Percentiles rank a stretch among this genome's conserved stretches.
Evolutionary conservation across 2,329 filamentous ascomycete genomes (phyloP).

Genomic region (Didymosphaeria variabile): DNA sequence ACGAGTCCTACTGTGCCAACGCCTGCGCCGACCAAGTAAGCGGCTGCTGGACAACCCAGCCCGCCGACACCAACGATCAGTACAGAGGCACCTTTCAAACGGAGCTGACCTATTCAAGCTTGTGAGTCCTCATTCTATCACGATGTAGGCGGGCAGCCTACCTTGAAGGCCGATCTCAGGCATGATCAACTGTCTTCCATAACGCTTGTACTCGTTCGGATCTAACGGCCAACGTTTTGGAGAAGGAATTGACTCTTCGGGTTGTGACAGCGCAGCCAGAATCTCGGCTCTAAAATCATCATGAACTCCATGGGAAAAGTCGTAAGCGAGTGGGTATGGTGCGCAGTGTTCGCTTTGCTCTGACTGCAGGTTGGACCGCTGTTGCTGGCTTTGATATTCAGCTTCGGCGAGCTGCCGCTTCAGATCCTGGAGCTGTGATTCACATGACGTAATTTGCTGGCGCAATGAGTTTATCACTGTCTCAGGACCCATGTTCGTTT

Average conservation of each 20-base stretch:
- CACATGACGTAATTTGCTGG: conserved; percentile 54
- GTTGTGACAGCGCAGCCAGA: conserved; percentile 46
- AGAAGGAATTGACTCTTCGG: conserved; percentile 18
- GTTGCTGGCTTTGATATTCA: conserved; percentile 44
- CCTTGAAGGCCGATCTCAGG: conserved; percentile 80
- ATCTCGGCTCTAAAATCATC: conserved; percentile 55
- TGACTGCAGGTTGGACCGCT: conserved; percentile 29
- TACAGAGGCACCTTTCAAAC: conserved; percentile 73
- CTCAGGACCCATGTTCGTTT: conserved; percentile 32
- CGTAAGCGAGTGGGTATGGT: conserved; percentile 41
- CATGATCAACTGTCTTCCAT: conserved; percentile 90
- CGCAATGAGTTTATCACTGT: conserved; percentile 50
- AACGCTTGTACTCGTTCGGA: conserved; percentile 80
- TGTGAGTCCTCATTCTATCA: conserved; percentile 1
- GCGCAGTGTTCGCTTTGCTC: conserved; percentile 29
- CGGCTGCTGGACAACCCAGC: conserved; percentile 87
- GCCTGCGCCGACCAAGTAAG: conserved; percentile 92
- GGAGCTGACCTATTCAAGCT: conserved; percentile 73
- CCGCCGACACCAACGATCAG: conserved; percentile 89
- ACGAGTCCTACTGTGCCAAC: conserved; percentile 84
- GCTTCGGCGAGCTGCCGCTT: conserved; percentile 54
- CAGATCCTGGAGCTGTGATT: conserved; percentile 52
- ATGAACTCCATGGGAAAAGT: conserved; percentile 53
- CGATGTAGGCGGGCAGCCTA: conserved; percentile 38
- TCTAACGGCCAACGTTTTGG: conserved; percentile 69